Evolutionary conservation across 257 asterid species (phyloP), one percentile per base, ranked within the genome.

Genomic region (Penstemon newberryi): DNA sequence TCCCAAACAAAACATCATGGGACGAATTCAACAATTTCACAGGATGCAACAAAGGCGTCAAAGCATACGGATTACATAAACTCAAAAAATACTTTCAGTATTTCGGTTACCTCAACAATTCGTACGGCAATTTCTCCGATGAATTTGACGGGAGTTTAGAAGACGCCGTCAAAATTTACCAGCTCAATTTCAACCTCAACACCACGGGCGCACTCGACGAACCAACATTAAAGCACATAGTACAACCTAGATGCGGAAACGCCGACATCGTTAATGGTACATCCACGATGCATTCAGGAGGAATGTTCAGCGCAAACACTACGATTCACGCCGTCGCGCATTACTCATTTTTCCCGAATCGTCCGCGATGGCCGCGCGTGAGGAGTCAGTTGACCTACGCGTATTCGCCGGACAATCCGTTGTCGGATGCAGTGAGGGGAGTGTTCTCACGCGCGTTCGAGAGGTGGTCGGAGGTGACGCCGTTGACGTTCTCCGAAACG

Each of bases 381-480:
- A 74, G 74, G 67, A 54, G 59, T 3, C 75, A 65, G 68, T 77
- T 91, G 13, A 81, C 86, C 8, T 89, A 89, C 75, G 96, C 95
- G 12, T 91, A 89, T 64, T 4, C 0, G 37, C 85, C 86, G 19
- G 85, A 59, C 46, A 85, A 85, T 44, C 78, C 63, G 71, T 71
- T 89, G 43, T 13, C 85, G 6, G 79, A 65, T 1, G 33, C 0
- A 0, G 86, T 83, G 0, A 65, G 68, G 38, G 55, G 65, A 47
- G 81, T 85, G 72, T 89, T 89, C 75, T 53, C 83, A 7, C 82
- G 77, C 44, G 98, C 98, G 1, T 91, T 91, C 63, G 87, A 83
- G 36, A 79, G 96, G 71, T 91, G 98, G 96, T 86, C 98, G 70
- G 96, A 84, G 79, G 96, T 91, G 4, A 87, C 86, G 39, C 81